These are phyloP conservation scores for Panellus pusillus DNA, from an alignment of 768 basidiomycete genomes.

Conservation along the genomic window DNA sequence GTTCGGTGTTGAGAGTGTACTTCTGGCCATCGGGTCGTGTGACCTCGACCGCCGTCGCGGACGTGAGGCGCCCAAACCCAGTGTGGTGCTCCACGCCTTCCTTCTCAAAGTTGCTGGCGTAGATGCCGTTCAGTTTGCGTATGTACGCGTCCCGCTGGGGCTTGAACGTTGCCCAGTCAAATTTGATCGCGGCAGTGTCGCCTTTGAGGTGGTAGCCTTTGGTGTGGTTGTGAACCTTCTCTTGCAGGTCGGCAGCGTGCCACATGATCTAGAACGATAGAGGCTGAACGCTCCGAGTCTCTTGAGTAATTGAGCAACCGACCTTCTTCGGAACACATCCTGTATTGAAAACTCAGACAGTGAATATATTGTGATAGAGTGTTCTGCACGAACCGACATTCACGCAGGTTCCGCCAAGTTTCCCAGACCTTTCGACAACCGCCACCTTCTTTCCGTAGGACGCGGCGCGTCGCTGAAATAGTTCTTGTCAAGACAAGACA, in stretches of 20 bases:
- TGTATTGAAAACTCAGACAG: conserved; percentile 28
- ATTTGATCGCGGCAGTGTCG: conserved; percentile 50
- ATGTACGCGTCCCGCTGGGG: conserved; percentile 96
- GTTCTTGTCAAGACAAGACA: neutral
- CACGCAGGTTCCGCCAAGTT: conserved; percentile 94
- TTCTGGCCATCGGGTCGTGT: conserved; percentile 63
- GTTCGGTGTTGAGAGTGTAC: conserved; percentile 74
- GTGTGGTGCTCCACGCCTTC: conserved; percentile 87
- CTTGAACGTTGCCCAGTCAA: conserved; percentile 92
- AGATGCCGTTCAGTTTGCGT: conserved; percentile 83
- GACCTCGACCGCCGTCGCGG: conserved; percentile 71
- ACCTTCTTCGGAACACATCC: conserved; percentile 99
- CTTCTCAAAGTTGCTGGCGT: conserved; percentile 83
- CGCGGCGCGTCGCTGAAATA: conserved; percentile 79
- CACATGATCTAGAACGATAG: conserved; percentile 80
- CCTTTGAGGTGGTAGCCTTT: conserved; percentile 74
- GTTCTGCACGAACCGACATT: conserved; percentile 78
- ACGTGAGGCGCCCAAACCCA: conserved; percentile 74
- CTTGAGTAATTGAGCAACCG: conserved; percentile 11
- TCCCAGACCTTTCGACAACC: conserved; percentile 72
- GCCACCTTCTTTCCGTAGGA: conserved; percentile 93
- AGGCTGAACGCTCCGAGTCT: neutral
- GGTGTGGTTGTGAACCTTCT: conserved; percentile 76
- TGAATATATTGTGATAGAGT: neutral
- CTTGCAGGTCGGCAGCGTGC: conserved; percentile 89